Conservation (phyloP, 2,329 filamentous ascomycete species). For the Apiospora hydei region DNA sequence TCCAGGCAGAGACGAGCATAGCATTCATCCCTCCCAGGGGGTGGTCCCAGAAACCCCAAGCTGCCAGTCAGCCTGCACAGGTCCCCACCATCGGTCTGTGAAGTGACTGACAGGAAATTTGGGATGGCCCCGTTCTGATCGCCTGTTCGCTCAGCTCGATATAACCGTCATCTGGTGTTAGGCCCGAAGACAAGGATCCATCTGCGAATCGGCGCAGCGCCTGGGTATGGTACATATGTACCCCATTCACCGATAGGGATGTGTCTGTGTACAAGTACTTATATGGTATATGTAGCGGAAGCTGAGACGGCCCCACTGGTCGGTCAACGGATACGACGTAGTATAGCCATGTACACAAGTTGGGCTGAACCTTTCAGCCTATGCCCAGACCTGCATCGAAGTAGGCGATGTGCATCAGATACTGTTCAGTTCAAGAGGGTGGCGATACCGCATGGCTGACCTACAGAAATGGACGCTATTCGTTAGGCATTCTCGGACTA, state of each 20-base stretch:
- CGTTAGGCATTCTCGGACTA: background rate
- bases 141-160: slow-evolving; percentile 14
- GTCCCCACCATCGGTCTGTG: slow-evolving; percentile 10
- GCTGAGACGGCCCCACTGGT: background rate
- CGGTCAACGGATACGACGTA: background rate
- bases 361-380: background rate
- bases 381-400: background rate
- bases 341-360: background rate
- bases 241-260: background rate
- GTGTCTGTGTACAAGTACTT: no score
- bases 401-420: background rate
- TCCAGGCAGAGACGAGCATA: background rate
- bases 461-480: background rate
- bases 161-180: slow-evolving; percentile 2
- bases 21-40: slow-evolving; percentile 1
- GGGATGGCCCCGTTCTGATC: slow-evolving; percentile 4
- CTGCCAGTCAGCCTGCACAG: background rate
- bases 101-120: background rate
- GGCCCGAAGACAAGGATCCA: slow-evolving; percentile 9
- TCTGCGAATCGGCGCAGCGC: slow-evolving; percentile 10
- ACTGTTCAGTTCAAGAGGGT: background rate
- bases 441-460: background rate
- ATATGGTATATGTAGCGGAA: background rate
- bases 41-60: background rate
- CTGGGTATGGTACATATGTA: slow-evolving; percentile 17